Conservation (phyloP, 2,329 filamentous ascomycete genomes). For the Fusarium ramigenum region DNA sequence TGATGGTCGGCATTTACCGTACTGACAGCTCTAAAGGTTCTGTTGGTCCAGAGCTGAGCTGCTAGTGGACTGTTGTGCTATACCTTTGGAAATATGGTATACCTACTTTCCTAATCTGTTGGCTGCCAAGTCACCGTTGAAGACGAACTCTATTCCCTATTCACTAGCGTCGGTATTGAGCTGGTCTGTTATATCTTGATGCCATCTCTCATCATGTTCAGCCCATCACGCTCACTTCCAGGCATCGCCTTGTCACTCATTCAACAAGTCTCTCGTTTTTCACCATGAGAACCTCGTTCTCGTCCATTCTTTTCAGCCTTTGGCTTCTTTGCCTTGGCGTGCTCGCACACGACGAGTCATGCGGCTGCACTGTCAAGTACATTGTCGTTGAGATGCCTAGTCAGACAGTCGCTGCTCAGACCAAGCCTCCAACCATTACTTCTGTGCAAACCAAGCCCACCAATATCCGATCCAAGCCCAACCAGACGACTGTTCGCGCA, state of each 20-base stretch:
- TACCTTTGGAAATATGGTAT: background rate
- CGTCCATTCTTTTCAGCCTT: conserved; percentile 22
- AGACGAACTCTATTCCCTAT: conserved; percentile 1
- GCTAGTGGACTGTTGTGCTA: background rate
- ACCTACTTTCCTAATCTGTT: conserved; percentile 4
- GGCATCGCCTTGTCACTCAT: conserved; percentile 12
- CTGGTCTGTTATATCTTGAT: background rate
- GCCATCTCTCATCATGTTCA: background rate
- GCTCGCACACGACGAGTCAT: conserved; percentile 1
- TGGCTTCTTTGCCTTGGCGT: background rate
- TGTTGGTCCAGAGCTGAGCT: background rate
- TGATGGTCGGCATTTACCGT: conserved; percentile 3
- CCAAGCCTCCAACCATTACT: background rate
- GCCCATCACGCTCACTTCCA: background rate
- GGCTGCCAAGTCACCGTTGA: conserved; percentile 12
- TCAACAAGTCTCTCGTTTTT: background rate
- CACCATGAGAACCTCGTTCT: conserved; percentile 18
- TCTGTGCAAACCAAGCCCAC: background rate
- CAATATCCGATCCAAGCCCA: background rate
- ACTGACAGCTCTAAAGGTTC: conserved; percentile 2
- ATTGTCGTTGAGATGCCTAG: conserved; percentile 15
- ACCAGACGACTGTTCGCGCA: conserved; percentile 1
- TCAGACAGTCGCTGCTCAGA: background rate
- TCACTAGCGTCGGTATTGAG: background rate
- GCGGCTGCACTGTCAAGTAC: conserved; percentile 16